Conservation (phyloP, 352 stramenopile species). For the Globisporangium megalacanthum region DNA sequence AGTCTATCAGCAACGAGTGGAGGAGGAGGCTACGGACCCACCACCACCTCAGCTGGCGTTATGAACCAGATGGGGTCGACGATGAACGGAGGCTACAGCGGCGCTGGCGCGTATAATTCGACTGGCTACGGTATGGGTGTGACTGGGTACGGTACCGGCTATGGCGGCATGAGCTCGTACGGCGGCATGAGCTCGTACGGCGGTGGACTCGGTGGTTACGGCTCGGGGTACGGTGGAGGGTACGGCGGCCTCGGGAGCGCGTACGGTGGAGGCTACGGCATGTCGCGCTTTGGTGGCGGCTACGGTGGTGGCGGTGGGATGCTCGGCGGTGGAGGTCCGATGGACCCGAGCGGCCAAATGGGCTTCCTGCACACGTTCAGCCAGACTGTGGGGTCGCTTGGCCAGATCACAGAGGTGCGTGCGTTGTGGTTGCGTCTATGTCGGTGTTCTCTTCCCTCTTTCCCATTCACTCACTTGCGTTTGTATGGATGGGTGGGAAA, state of each 20-base stretch:
- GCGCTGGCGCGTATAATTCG: slow-evolving; percentile 17
- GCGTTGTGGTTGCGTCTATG: neutral
- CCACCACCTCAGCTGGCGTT: slow-evolving; percentile 4
- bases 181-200: slow-evolving; percentile 24
- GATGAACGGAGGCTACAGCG: slow-evolving; percentile 15
- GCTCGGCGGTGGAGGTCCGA: slow-evolving; percentile 20
- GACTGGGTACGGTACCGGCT: slow-evolving; percentile 2
- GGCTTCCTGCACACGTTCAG: slow-evolving; percentile 65
- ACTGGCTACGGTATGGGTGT: slow-evolving; percentile 20
- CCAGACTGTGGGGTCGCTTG: slow-evolving; percentile 63
- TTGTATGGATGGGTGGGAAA: neutral
- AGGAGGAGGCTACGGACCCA: slow-evolving; percentile 2
- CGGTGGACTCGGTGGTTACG: slow-evolving; percentile 20
- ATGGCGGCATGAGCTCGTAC: slow-evolving; percentile 20
- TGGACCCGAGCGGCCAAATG: slow-evolving; percentile 49
- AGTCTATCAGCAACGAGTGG: slow-evolving; percentile 5
- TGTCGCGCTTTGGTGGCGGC: slow-evolving; percentile 20
- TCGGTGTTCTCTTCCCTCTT: neutral
- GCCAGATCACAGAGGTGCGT: slow-evolving; percentile 63
- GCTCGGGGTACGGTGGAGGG: slow-evolving; percentile 16
- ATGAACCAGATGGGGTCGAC: slow-evolving; percentile 13
- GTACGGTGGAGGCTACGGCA: slow-evolving; percentile 37
- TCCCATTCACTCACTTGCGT: neutral
- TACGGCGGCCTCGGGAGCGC: slow-evolving; percentile 16
- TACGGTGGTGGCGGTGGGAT: slow-evolving; percentile 19